phyloP scores from a whole-genome alignment of 768 basidiomycete species.

The Lanmaoa pseudosensibilis region DNA sequence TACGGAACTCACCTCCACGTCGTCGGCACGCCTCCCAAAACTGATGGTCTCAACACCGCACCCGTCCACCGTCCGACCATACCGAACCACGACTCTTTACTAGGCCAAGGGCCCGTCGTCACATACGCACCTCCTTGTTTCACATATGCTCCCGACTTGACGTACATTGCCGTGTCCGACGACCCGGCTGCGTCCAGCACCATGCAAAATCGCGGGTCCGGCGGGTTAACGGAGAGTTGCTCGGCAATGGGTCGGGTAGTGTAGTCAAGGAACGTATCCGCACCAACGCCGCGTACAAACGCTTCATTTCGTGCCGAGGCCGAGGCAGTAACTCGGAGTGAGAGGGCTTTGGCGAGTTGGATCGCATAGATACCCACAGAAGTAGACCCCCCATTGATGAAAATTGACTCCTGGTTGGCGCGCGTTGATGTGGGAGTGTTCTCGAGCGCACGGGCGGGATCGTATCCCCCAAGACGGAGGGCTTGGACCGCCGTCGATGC shows the following conservation, averaged over 20 bases:
- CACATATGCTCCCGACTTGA: conserved; percentile 50
- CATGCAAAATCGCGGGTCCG: conserved; percentile 52
- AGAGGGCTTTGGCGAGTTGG: conserved; percentile 67
- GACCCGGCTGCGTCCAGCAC: conserved; percentile 61
- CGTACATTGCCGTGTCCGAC: conserved; percentile 49
- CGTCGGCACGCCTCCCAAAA: conserved; percentile 54
- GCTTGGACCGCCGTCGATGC: conserved; percentile 59
- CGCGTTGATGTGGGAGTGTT: neutral
- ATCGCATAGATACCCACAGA: conserved; percentile 68
- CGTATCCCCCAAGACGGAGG: conserved; percentile 45
- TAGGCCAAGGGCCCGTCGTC: conserved; percentile 41
- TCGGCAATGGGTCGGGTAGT: conserved; percentile 49
- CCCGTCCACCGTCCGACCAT: too few relatives aligned
- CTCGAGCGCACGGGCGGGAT: conserved; percentile 37
- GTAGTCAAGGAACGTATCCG: conserved; percentile 72
- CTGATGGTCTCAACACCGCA: too few relatives aligned
- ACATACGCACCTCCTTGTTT: conserved; percentile 51
- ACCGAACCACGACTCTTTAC: too few relatives aligned
- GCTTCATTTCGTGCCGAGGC: conserved; percentile 61
- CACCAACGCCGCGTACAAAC: conserved; percentile 59
- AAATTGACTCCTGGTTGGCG: conserved; percentile 46
- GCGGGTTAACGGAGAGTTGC: conserved; percentile 45
- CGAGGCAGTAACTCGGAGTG: conserved; percentile 56
- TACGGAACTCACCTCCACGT: conserved; percentile 42
- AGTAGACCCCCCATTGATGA: conserved; percentile 72